These are phyloP conservation scores for Cercospora sp. DNA, from an alignment of 2,329 filamentous ascomycete species.

Conservation along the genomic window DNA sequence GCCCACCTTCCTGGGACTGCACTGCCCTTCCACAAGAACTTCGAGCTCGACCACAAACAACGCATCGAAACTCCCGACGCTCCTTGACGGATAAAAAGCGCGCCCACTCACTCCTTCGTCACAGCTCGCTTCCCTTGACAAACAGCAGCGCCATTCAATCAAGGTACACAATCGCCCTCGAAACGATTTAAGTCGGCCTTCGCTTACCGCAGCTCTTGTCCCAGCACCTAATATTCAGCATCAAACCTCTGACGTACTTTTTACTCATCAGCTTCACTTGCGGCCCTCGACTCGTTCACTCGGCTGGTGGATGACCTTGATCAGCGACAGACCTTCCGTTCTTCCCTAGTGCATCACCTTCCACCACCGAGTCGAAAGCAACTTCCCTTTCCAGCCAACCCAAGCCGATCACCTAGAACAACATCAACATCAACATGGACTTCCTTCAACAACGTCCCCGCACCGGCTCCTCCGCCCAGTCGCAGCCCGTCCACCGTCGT, in stretches of 20 bases:
- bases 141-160: background rate
- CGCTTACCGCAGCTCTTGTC: background rate
- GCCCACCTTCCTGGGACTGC: background rate
- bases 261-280: background rate
- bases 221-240: background rate
- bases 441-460: conserved; percentile 8
- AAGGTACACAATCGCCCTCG: background rate
- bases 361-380: background rate
- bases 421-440: conserved; percentile 4
- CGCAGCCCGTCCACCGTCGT: conserved; percentile 32
- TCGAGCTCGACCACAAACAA: conserved; percentile 5
- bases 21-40: background rate
- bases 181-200: background rate
- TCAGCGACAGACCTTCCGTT: background rate
- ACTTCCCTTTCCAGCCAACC: background rate
- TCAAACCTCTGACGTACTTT: background rate
- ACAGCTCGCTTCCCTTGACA: background rate
- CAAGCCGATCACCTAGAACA: background rate
- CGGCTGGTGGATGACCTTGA: background rate
- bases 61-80: background rate
- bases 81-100: conserved; percentile 10
- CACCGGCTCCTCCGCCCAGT: conserved; percentile 9
- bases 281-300: background rate
- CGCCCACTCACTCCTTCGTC: background rate
- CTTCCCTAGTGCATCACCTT: background rate